Base-by-base conservation (phyloP, 306 rosid genomes). In the Cicer judaicum region DNA sequence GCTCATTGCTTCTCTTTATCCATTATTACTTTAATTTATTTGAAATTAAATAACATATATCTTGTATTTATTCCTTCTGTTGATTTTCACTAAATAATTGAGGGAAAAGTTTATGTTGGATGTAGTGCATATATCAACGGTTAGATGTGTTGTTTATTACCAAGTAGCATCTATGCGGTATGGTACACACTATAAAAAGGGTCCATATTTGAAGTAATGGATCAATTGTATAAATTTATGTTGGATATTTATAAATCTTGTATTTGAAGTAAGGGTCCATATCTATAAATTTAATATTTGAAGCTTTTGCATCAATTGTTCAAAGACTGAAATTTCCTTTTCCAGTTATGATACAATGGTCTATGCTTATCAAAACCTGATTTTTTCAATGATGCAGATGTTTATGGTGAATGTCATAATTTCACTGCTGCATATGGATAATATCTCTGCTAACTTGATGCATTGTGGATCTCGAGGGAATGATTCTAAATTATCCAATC, bases 381-480 rank as follows among this genome's bases (percentile, higher is more conserved):
- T 29, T 6, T 77, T 85, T 66, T 66, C 38, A 12, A 78, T 80
- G 50, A 44, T 79, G 84, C 85, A 94, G 98, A 86, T 94, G 72
- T 88, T 90, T 82, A 87, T 91, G 95, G 96, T 89, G 84, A 91
- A 89, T 81, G 80, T 86, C 71, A 78, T 87, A 71, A 83, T 94
- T 70, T 94, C 98, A 21, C 88, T 90, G 66, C 78, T 94, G 83
- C 97, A 90, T 83, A 91, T 94, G 95, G 91, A 88, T 80, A 91
- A 86, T 84, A 85, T 87, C 72, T 90, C 97, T 74, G 86, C 87
- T 68, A 86, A 86, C 82, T 78, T 80, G 81, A 83, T 73, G 55
- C 91, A 87, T 79, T 84, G 88, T 53, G 84, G 80, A 72, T 84
- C 88, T 44, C 86, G 85, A 36, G 86, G 81, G 83, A 84, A 84